Percentiles rank a stretch among this genome's conserved stretches.
Conservation (phyloP, 169 alveolate genomes). For the Eimeria necatrix region DNA sequence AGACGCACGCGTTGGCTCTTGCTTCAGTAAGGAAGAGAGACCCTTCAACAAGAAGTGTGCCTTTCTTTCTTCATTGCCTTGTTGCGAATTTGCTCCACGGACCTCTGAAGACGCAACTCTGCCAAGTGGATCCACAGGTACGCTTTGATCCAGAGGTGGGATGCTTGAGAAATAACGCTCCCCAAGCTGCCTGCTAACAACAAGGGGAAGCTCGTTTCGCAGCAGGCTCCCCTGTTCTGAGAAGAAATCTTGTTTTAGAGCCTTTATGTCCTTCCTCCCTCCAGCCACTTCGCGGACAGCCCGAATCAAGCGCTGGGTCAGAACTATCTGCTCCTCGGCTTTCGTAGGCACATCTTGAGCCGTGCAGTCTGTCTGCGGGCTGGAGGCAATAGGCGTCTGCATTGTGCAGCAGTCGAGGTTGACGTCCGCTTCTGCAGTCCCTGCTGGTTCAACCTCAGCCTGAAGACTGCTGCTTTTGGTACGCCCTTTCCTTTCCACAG, state of each 20-base stretch:
- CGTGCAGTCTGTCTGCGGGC: not conserved
- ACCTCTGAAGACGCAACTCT: not conserved
- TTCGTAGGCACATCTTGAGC: not conserved
- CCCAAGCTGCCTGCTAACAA: not conserved
- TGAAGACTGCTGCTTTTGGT: not conserved
- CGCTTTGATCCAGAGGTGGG: not conserved
- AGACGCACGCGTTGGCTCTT: not conserved
- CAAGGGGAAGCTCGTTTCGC: not conserved
- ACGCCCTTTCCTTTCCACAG: not conserved
- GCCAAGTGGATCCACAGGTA: not conserved
- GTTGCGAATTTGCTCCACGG: not conserved
- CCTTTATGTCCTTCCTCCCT: not conserved
- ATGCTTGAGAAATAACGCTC: not conserved
- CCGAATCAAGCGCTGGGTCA: not conserved
- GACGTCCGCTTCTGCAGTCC: not conserved
- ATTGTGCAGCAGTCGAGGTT: not conserved
- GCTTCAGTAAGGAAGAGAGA: not conserved
- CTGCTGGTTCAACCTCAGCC: not conserved
- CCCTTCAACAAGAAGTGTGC: not conserved
- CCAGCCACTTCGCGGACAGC: not conserved
- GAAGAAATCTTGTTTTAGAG: too few species aligned
- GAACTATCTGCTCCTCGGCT: not conserved
- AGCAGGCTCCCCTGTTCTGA: not conserved
- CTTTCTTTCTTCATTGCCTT: not conserved
- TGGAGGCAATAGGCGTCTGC: not conserved